Base-by-base conservation (phyloP, 2,329 filamentous ascomycete genomes). In the Fusarium bactridioides region DNA sequence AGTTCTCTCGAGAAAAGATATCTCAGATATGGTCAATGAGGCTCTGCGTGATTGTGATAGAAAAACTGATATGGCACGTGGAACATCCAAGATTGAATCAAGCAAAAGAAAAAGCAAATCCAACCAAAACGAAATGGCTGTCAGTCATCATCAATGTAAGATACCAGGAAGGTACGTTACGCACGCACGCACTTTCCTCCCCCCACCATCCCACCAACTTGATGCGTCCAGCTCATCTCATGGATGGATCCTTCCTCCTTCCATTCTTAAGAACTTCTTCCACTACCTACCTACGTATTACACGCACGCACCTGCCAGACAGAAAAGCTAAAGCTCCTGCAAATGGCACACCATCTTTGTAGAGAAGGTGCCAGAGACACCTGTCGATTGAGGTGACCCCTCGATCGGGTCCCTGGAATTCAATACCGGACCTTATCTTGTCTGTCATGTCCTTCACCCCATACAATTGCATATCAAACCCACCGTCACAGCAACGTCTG, bases 401-500 rank as follows among this genome's bases (percentile, higher is more conserved):
- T 65, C 70, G 61, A 73, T 73, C 64, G 43, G 50, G 67, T 74
- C 63, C 70, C 70, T 73, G 62, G 69, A 59, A 71, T 67, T 56
- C 47, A 54, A 38, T 60, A 50, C 58, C 53, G 60, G 44, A 64
- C 70, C 64, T 72, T 63, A 61, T 68, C 63, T 41, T 61, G 27
- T n/a, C 54, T 48, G 53, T 33, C 31, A 54, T 62, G 55, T 55
- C 51, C 45, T 64, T 38, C 38, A 50, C 62, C 66, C 67, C 54
- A 63, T 60, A 37, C 61, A 56, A 63, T 75, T 70, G 62, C 59
- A 68, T 66, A 47, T 72, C 69, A 65, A 70, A 76, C 73, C 72
- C 70, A 69, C 67, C 64, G 63, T 79, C 77, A 78, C 76, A 44
- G 53, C 69, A 77, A 80, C 64, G 67, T 80, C 70, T 82, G 78